A percentile compares a stretch with the other conserved stretches of the same genome.
Conservation (phyloP, 148 eudicot genomes). For the Agrostemma githago region DNA sequence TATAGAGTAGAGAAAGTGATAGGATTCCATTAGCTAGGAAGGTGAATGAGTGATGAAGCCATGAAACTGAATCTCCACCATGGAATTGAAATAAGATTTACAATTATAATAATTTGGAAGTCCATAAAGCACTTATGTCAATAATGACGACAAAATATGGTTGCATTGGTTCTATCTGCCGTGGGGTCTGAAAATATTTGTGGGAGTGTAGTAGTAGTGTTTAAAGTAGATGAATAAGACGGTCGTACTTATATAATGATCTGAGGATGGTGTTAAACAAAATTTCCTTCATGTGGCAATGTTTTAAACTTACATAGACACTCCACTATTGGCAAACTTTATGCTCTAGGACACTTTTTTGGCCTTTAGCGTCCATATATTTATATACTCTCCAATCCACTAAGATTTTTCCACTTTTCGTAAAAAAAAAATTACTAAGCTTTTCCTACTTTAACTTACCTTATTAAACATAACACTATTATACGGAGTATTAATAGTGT, state of each 20-base stretch:
- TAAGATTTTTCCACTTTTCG: too few species aligned
- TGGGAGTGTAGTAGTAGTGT: background rate
- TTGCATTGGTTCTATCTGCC: conserved; percentile 10
- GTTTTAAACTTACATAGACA: conserved; percentile 9
- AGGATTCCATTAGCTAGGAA: background rate
- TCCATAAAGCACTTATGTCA: conserved; percentile 13
- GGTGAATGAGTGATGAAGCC: conserved; percentile 4
- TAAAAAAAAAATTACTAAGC: too few species aligned
- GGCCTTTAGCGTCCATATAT: background rate
- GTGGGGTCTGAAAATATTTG: conserved; percentile 22
- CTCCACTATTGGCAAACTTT: conserved; percentile 18
- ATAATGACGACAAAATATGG: conserved; percentile 15
- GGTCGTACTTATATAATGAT: background rate
- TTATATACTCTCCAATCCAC: background rate
- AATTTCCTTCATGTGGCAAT: conserved; percentile 12
- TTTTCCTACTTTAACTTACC: too few species aligned
- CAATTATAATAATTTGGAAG: background rate
- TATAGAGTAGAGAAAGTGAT: background rate
- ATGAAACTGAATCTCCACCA: conserved; percentile 9
- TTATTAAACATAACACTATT: too few species aligned
- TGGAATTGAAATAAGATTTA: background rate
- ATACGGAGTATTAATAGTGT: too few species aligned
- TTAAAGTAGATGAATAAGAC: conserved; percentile 5
- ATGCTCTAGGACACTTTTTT: background rate
- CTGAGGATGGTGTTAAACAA: background rate